These are phyloP conservation scores for Wickerhamomyces chambardii DNA, from an alignment of 805 yeast species.

Conservation along the genomic window DNA sequence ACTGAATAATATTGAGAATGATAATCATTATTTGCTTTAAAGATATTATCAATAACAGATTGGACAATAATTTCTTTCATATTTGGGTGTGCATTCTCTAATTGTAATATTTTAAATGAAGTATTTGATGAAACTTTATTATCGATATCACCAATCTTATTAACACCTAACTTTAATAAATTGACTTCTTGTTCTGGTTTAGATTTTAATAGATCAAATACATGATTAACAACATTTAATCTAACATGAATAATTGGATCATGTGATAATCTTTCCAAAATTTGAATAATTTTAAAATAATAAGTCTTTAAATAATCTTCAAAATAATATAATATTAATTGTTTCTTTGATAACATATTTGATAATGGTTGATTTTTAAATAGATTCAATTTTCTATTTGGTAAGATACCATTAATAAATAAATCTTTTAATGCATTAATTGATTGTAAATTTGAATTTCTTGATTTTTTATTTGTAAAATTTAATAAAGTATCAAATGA, in stretches of 20 bases:
- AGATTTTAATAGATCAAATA: slow-evolving; percentile 69
- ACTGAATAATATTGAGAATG: slow-evolving; percentile 85
- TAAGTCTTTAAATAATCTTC: slow-evolving; percentile 81
- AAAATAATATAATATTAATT: slow-evolving; percentile 69
- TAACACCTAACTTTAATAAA: slow-evolving; percentile 78
- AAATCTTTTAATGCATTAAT: slow-evolving; percentile 87
- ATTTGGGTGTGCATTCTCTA: slow-evolving; percentile 90
- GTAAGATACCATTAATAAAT: slow-evolving; percentile 72
- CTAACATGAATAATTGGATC: slow-evolving; percentile 89
- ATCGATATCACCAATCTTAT: slow-evolving; percentile 90
- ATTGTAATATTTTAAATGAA: slow-evolving; percentile 67
- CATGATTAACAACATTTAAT: slow-evolving; percentile 63
- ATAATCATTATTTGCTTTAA: slow-evolving; percentile 69
- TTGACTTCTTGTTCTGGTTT: slow-evolving; percentile 98
- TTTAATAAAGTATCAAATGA: slow-evolving; percentile 71
- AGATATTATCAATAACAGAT: slow-evolving; percentile 71
- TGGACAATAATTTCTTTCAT: slow-evolving; percentile 82
- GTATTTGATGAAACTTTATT: slow-evolving; percentile 86
- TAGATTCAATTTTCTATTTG: slow-evolving; percentile 72
- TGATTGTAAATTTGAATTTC: slow-evolving; percentile 89
- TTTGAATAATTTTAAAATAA: slow-evolving; percentile 68
- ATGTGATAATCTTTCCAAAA: slow-evolving; percentile 74
- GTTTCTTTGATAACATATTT: slow-evolving; percentile 35
- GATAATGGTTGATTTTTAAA: slow-evolving; percentile 67
- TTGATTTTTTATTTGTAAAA: slow-evolving; percentile 83